A percentile compares a stretch with the other conserved stretches of the same genome.
Evolutionary conservation across 1,139 yeast species (phyloP).

Genomic region (Hemisphaericaspora xylofermentans): DNA sequence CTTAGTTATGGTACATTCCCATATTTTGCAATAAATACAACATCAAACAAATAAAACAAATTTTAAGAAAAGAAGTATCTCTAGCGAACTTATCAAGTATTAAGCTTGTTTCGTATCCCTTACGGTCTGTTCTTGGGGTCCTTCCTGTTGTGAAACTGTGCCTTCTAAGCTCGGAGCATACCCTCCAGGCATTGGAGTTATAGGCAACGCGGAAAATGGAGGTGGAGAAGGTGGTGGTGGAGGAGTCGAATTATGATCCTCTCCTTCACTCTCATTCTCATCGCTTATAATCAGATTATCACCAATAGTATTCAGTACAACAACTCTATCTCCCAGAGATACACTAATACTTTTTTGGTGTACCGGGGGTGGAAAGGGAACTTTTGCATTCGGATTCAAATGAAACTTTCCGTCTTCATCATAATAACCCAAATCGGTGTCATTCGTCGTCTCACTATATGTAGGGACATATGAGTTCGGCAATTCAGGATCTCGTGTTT

Average conservation of each 20-base stretch:
- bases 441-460: constrained; percentile 62
- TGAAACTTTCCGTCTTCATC: constrained; percentile 62
- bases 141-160: no score
- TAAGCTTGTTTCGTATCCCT: no score
- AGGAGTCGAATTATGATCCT: background rate
- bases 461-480: constrained; percentile 55
- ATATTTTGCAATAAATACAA: no score
- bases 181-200: background rate
- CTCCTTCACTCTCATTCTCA: background rate
- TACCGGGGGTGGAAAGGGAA: constrained; percentile 14
- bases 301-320: background rate
- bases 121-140: no score
- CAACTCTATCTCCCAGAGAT: constrained; percentile 12
- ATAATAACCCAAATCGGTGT: constrained; percentile 76
- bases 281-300: background rate
- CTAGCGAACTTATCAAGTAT: no score
- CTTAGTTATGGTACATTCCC: no score
- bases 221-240: constrained; percentile 1
- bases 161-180: background rate
- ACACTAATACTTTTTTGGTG: constrained; percentile 17
- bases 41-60: no score
- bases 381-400: constrained; percentile 30
- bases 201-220: background rate
- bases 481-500: constrained; percentile 29
- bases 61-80: no score